phyloP scores from a whole-genome alignment of 225 moss, liverwort and hornwort species.

The Sphagnum tenellum region DNA sequence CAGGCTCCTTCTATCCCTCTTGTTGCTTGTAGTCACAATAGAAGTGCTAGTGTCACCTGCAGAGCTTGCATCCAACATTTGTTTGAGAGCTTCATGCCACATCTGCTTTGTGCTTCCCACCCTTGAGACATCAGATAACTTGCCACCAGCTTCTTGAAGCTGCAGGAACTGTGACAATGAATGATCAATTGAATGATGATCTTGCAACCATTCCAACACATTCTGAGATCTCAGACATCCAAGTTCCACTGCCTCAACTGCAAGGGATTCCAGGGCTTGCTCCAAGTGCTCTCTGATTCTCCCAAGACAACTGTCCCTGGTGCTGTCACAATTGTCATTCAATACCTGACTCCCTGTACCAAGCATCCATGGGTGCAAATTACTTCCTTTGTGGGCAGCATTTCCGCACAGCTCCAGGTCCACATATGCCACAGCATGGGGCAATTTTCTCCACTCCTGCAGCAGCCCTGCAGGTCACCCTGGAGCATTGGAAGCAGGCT shows the following conservation, averaged over 20 bases:
- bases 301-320: constrained; percentile 23
- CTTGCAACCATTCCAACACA: constrained; percentile 37
- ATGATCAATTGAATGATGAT: constrained; percentile 65
- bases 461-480: constrained; percentile 56
- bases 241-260: constrained; percentile 60
- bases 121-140: neutral
- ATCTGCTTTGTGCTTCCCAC: constrained; percentile 28
- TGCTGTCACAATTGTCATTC: constrained; percentile 1
- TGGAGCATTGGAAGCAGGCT: constrained; percentile 18
- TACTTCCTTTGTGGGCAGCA: constrained; percentile 16
- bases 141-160: constrained; percentile 5
- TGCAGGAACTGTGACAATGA: constrained; percentile 55
- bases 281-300: constrained; percentile 55
- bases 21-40: constrained; percentile 12
- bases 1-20: constrained; percentile 21
- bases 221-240: constrained; percentile 50
- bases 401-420: constrained; percentile 27
- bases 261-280: constrained; percentile 59
- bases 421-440: constrained; percentile 59
- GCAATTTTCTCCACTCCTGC: constrained; percentile 54
- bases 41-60: constrained; percentile 15
- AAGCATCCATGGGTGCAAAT: constrained; percentile 39
- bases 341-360: constrained; percentile 1
- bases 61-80: constrained; percentile 21
- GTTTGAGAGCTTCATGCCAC: constrained; percentile 58